phyloP scores from a whole-genome alignment of 345 rosid genomes.

The Rhizophora apiculata region DNA sequence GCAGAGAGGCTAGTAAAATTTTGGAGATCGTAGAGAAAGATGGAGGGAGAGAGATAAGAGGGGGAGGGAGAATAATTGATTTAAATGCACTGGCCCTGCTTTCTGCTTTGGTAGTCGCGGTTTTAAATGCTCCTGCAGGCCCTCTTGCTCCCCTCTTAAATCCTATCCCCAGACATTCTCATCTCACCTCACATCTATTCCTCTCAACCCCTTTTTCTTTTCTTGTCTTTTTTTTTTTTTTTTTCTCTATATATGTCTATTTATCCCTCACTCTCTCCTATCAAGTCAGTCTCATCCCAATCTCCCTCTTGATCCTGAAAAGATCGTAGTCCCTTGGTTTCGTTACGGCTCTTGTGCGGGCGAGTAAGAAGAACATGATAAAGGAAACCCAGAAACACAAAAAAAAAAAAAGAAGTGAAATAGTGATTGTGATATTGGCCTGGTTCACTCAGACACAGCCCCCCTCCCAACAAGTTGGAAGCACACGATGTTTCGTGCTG shows the following conservation, averaged over 20 bases:
- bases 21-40: constrained; percentile 2
- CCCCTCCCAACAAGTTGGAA: background rate
- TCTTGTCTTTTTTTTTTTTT: background rate
- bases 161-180: constrained; percentile 50
- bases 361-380: too few species aligned
- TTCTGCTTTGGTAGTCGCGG: constrained; percentile 78
- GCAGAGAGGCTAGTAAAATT: background rate
- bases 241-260: background rate
- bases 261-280: too few species aligned
- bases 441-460: constrained; percentile 74
- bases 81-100: constrained; percentile 64
- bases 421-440: constrained; percentile 80
- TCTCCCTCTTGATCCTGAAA: background rate
- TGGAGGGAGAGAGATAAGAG: constrained; percentile 20
- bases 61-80: constrained; percentile 21
- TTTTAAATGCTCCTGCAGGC: constrained; percentile 62
- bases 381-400: too few species aligned
- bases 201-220: background rate
- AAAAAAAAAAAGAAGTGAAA: constrained; percentile 17
- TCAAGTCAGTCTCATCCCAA: too few species aligned
- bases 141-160: constrained; percentile 38
- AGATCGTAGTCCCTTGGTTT: background rate
- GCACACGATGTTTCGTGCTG: background rate
- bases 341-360: background rate
- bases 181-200: constrained; percentile 30